These are phyloP conservation scores for Houttuynia cordata DNA, from an alignment of 164 flowering plant species.

Conservation along the genomic window DNA sequence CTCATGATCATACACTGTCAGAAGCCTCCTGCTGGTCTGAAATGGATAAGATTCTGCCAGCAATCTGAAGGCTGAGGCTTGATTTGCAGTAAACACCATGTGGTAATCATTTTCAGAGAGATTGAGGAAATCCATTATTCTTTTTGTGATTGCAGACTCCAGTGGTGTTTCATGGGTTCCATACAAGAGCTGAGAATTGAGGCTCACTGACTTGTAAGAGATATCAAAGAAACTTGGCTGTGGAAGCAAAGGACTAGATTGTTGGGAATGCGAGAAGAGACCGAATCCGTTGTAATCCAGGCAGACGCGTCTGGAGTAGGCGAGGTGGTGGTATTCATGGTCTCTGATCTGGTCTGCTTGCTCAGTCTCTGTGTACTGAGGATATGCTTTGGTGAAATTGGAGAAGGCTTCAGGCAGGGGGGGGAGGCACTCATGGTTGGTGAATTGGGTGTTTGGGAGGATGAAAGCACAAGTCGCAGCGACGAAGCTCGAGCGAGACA, in stretches of 20 bases:
- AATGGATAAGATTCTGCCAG: conserved; percentile 82
- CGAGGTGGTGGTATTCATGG: conserved; percentile 54
- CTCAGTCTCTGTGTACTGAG: conserved; percentile 41
- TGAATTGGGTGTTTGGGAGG: conserved; percentile 57
- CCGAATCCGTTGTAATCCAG: conserved; percentile 83
- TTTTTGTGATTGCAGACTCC: conserved; percentile 50
- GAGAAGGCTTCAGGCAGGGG: conserved; percentile 45
- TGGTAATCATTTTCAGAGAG: conserved; percentile 52
- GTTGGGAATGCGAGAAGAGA: conserved; percentile 60
- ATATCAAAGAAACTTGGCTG: conserved; percentile 49
- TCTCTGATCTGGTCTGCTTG: conserved; percentile 50
- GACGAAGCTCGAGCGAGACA: conserved; percentile 39
- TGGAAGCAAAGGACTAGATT: conserved; percentile 14
- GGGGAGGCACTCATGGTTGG: conserved; percentile 76
- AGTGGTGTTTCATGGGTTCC: conserved; percentile 52
- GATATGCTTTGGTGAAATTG: conserved; percentile 45
- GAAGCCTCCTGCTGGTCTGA: conserved; percentile 37
- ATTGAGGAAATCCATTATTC: conserved; percentile 60
- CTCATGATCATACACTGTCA: conserved; percentile 79
- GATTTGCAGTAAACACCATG: conserved; percentile 82
- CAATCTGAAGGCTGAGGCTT: conserved; percentile 73
- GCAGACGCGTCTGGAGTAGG: conserved; percentile 52
- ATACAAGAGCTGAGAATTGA: conserved; percentile 50
- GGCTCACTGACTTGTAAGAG: conserved; percentile 47
- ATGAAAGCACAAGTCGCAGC: conserved; percentile 35